Evolutionary conservation across 371 early-diverging fungal species (phyloP).

Genomic region (Mucor indicus): DNA sequence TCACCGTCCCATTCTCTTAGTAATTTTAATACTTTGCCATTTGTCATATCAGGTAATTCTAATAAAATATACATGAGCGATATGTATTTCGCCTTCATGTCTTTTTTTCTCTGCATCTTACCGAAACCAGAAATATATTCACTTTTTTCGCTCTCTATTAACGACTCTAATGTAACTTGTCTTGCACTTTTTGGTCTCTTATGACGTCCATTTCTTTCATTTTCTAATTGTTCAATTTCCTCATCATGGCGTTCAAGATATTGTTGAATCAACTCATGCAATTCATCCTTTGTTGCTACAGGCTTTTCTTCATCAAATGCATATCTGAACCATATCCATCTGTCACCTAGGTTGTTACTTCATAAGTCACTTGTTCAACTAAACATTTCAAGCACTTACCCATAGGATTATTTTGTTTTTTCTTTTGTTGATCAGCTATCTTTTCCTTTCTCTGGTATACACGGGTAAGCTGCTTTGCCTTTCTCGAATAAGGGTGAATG

Average conservation of each 20-base stretch:
- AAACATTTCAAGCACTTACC: conserved; percentile 18
- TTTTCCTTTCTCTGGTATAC: conserved; percentile 53
- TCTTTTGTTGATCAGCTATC: conserved; percentile 33
- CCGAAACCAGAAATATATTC: conserved; percentile 61
- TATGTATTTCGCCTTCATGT: too few relatives aligned
- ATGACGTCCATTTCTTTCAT: conserved; percentile 43
- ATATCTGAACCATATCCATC: conserved; percentile 63
- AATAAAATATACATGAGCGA: conserved; percentile 9
- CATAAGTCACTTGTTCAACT: not conserved
- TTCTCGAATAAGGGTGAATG: conserved; percentile 62
- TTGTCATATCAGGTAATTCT: conserved; percentile 62
- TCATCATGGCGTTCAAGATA: conserved; percentile 51
- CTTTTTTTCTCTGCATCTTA: conserved; percentile 31
- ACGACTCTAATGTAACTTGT: conserved; percentile 43
- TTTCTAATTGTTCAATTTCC: conserved; percentile 46
- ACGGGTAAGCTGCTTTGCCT: conserved; percentile 55
- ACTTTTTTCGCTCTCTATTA: conserved; percentile 44
- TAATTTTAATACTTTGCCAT: conserved; percentile 49
- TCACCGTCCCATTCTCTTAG: conserved; percentile 64
- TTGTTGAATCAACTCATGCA: conserved; percentile 51
- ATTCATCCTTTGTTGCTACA: conserved; percentile 41
- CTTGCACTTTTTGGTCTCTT: conserved; percentile 51
- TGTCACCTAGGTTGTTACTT: conserved; percentile 28
- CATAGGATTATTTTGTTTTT: conserved; percentile 27
- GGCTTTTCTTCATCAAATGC: conserved; percentile 47